Percentiles rank a stretch among this genome's conserved stretches.
These are phyloP conservation scores for Populus davidiana DNA, from an alignment of 345 rosid species.

Conservation along the genomic window DNA sequence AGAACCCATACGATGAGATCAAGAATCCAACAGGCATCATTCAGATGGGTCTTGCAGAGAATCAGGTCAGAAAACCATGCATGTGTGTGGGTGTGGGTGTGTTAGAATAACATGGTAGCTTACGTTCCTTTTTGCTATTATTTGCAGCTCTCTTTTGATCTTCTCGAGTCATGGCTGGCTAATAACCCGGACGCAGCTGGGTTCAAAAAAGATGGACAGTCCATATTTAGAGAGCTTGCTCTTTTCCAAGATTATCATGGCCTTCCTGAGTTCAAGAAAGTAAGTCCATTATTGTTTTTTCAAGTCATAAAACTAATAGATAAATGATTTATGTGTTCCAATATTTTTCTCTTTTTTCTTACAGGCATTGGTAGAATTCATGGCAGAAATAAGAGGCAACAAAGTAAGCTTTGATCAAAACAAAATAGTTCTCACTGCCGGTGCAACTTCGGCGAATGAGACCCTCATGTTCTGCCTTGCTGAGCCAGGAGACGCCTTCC, in stretches of 20 bases:
- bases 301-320: too few species aligned
- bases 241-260: constrained; percentile 39
- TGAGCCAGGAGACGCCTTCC: constrained; percentile 30
- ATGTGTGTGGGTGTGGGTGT: too few species aligned
- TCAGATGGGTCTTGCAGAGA: constrained; percentile 43
- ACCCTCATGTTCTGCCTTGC: constrained; percentile 34
- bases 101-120: too few species aligned
- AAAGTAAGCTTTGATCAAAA: constrained; percentile 25
- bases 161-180: constrained; percentile 22
- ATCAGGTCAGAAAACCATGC: constrained; percentile 25
- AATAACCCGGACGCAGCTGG: constrained; percentile 8
- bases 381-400: constrained; percentile 29
- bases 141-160: constrained; percentile 31
- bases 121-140: too few species aligned
- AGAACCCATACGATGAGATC: constrained; percentile 26
- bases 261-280: constrained; percentile 29
- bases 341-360: neutral
- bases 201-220: constrained; percentile 18
- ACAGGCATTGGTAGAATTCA: constrained; percentile 21
- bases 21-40: constrained; percentile 33
- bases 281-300: neutral
- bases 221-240: constrained; percentile 25
- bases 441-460: constrained; percentile 37
- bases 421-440: constrained; percentile 35
- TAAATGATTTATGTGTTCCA: too few species aligned